Base-by-base conservation (phyloP, 2,329 filamentous ascomycete species). In the Cladophialophora exuberans region DNA sequence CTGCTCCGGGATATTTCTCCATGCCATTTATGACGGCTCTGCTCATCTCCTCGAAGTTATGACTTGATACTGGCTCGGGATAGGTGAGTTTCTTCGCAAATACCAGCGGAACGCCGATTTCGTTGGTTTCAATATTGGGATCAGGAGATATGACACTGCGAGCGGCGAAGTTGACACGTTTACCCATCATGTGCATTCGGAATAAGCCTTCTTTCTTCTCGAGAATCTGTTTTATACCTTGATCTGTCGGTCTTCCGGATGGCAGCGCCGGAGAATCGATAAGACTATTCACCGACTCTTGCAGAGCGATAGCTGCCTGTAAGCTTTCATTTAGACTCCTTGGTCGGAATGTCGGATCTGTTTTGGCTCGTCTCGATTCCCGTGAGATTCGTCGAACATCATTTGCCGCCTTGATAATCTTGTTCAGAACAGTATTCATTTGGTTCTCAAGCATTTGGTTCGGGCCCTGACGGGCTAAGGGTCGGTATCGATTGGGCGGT, bases 121-220 rank as follows among this genome's bases (percentile, higher is more conserved):
- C 94, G 71, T 96, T 97, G 15, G 94, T 97, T 72, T 99, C 94
- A 66, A 99, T 96, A 68, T 97, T 99, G 2, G 94, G 94, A 69
- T 99, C 94, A 0, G 94, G 94, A 7, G 93, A 97, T 65, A 99
- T 99, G 70, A 99, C 94, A 81, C 89, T 96, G 71, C 94, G 88
- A 31, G 94, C 94, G 45, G 94, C 94, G 70, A 94, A 97, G 72
- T 99, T 97, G 75, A 99, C 94, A 78, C 94, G 91, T 79, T 99
- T 99, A 58, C 94, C 94, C 94, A 99, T 99, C 94, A 99, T 97
- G 74, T 99, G 97, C 79, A 96, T 97, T 66, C 94, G 83, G 79
- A 99, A 99, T 25, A 99, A 80, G 62, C 94, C 94, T 69, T 99
- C 95, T 75, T 99, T 99, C 80, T 99, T 99, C 75, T 99, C 94